Evolutionary conservation across 1,284 basidiomycete genomes (phyloP), one percentile per base, ranked within the genome.

Genomic region (Ceratobasidium sp.): DNA sequence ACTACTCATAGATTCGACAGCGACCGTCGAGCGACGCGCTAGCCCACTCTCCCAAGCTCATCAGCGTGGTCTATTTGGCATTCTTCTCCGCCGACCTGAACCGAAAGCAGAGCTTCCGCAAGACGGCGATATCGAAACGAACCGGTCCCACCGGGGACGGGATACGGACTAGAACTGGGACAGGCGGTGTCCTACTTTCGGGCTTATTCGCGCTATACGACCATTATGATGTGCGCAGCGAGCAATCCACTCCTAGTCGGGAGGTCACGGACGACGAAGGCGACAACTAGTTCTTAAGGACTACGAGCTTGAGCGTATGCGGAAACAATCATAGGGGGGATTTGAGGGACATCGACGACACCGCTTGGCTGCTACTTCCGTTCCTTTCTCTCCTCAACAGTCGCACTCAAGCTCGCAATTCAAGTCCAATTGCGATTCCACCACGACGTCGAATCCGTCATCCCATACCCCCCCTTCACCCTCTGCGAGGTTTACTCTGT

Each of bases 191-290:
- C 36, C 83, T 90, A 1, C 83, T 90, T 11, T 86, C 87, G 15
- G 82, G 89, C 6, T 79, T 90, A 50, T 80, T 90, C 33, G 82
- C 87, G 14, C 82, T 90, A 27, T 90, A 90, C 78, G 84, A 87
- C 74, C 83, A 84, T 22, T 79, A 82, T 9, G 79, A 80, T 15
- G 77, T 79, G 1, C 79, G 77, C 0, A 81, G 81, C n/a, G 82
- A 79, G 14, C 75, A 78, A 29, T 81, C 82, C n/a, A 66, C 75
- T 14, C 67, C 63, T 73, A 77, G n/a, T 44, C 51, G 65, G 7
- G 65, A 67, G 44, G 50, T 56, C 29, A 67, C 65, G 3, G 66
- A 71, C 53, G 54, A 71, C 14, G 66, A 71, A 17, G 66, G 54
- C 19, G 66, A 50, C 19, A 59, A 59, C n/a, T 54, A 9, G 57